Evolutionary conservation across 2,329 filamentous ascomycete genomes (phyloP), one percentile per base, ranked within the genome.

Genomic region (Blastomyces parvus): DNA sequence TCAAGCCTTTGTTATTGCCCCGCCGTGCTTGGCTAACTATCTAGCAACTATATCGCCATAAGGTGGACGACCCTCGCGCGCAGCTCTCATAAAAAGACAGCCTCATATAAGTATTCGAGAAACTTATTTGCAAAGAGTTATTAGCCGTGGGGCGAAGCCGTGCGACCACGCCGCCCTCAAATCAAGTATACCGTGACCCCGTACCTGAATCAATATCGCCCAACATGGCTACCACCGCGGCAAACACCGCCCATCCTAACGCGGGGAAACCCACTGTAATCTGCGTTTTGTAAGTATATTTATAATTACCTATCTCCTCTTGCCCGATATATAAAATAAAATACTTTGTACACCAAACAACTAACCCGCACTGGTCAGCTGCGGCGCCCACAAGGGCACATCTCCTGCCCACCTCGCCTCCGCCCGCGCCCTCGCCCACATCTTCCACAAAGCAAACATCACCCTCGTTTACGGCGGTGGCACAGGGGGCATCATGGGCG

Each of bases 401-500:
- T 88, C 85, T 66, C 86, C 90, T 17, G 82, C 82, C 4, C 90
- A 97, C 76, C 78, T 95, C 70, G 86, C 87, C 74, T 87, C 91
- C 8, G 94, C 94, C 2, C 87, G 88, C 48, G 78, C 84, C 38
- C 86, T 97, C 17, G 93, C 88, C 62, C 80, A 80, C 42, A 81
- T 83, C 67, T 88, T 97, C 78, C 88, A 91, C 73, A 82, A 83
- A 60, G 83, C 89, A 72, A 86, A 90, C 74, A 91, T 95, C 70
- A 83, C 84, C 11, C 85, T 99, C 53, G 91, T 97, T 67, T 99
- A 97, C 76, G 94, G 94, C 69, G 94, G 94, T 69, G 94, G 94
- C 71, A 97, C 93, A 2, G 86, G 91, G 46, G 94, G 94, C 11
- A 83, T 99, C 56, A 99, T 99, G 94, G 94, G 94, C 72, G 91